These are phyloP conservation scores for Schwanniomyces vanrijiae DNA, from an alignment of 805 yeast genomes.

Conservation along the genomic window DNA sequence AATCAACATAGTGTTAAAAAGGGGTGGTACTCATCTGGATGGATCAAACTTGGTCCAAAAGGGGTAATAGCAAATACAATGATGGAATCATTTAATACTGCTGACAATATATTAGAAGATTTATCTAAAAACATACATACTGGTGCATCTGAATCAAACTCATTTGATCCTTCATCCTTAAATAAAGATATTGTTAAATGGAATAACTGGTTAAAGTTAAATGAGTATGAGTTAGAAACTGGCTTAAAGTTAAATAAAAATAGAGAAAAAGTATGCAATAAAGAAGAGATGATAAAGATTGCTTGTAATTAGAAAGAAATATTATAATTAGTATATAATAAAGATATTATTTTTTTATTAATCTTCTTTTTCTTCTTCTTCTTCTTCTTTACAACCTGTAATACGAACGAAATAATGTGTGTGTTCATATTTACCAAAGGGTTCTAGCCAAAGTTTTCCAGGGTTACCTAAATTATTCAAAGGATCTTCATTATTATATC, in stretches of 20 bases:
- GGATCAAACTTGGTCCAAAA: conserved; percentile 83
- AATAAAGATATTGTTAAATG: conserved; percentile 44
- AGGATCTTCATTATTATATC: conserved; percentile 1
- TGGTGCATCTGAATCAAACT: conserved; percentile 18
- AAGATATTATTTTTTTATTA: not conserved
- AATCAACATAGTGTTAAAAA: conserved; percentile 22
- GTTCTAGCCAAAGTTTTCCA: conserved; percentile 19
- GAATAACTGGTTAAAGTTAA: conserved; percentile 66
- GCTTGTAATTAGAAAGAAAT: conserved; percentile 17
- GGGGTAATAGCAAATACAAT: conserved; percentile 93
- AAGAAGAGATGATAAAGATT: conserved; percentile 49
- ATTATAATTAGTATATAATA: not conserved
- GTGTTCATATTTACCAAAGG: conserved; percentile 29
- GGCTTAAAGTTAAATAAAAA: conserved; percentile 54
- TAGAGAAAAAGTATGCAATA: conserved; percentile 55
- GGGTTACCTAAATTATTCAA: conserved; percentile 5
- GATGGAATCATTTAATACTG: conserved; percentile 78
- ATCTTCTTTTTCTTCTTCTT: not conserved
- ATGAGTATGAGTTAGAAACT: conserved; percentile 47
- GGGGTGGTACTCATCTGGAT: conserved; percentile 80
- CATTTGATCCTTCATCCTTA: not conserved
- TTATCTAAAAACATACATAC: conserved; percentile 29
- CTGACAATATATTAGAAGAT: conserved; percentile 63
- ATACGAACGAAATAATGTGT: conserved; percentile 29
- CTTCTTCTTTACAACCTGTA: conserved; percentile 25